Evolutionary conservation across 2,329 filamentous ascomycete genomes (phyloP).

Genomic region (Monosporascus ibericus): DNA sequence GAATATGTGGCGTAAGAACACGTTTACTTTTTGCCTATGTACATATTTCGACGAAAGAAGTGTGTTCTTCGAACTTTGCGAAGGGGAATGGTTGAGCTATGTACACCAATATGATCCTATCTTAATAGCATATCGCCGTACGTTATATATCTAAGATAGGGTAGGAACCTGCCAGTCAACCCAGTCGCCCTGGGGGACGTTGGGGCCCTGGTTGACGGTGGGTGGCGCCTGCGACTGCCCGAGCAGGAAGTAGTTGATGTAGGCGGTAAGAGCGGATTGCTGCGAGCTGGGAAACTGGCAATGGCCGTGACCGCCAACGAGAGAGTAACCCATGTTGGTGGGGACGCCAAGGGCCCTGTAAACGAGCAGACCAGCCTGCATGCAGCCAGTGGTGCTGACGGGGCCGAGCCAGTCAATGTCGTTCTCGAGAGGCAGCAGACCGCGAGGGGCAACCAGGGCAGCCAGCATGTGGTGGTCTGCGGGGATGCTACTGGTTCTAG

Average conservation of each 20-base stretch:
- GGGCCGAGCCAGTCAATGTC: slow-evolving; percentile 54
- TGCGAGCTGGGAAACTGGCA: slow-evolving; percentile 50
- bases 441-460: slow-evolving; percentile 49
- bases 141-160: slow-evolving; percentile 19
- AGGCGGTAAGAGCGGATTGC: slow-evolving; percentile 44
- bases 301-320: slow-evolving; percentile 48
- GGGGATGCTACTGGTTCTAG: slow-evolving; percentile 39
- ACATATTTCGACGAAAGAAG: background rate
- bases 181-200: slow-evolving; percentile 33
- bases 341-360: slow-evolving; percentile 48
- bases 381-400: slow-evolving; percentile 50
- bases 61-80: background rate
- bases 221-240: slow-evolving; percentile 26
- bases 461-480: slow-evolving; percentile 55
- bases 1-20: background rate
- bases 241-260: slow-evolving; percentile 50
- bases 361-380: slow-evolving; percentile 47
- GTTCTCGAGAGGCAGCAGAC: slow-evolving; percentile 51
- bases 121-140: background rate
- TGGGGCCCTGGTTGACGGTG: slow-evolving; percentile 32
- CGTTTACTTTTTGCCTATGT: background rate
- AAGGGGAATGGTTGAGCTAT: background rate
- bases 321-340: slow-evolving; percentile 52
- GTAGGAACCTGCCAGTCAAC: slow-evolving; percentile 35
- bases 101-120: background rate